Conservation (phyloP, 352 stramenopile species). For the Phytophthora ohioensis region DNA sequence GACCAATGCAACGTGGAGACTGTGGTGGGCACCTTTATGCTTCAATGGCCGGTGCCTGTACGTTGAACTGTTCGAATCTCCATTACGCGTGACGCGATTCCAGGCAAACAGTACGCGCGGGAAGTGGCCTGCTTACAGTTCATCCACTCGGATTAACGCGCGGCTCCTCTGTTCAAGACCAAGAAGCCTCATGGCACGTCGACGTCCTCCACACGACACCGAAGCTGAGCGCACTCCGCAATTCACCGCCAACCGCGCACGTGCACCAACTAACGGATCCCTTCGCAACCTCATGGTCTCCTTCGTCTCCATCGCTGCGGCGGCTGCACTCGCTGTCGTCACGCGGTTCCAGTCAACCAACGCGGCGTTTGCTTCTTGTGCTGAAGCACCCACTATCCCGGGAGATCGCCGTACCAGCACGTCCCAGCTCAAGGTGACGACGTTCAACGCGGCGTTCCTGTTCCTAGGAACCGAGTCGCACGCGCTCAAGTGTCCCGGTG, state of each 20-base stretch:
- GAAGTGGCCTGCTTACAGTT: constrained; percentile 30
- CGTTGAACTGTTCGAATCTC: constrained; percentile 37
- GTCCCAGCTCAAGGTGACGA: constrained; percentile 68
- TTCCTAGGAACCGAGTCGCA: constrained; percentile 57
- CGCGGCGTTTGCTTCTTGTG: constrained; percentile 53
- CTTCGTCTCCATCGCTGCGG: constrained; percentile 24
- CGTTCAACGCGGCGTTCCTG: constrained; percentile 73
- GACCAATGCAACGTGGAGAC: constrained; percentile 15
- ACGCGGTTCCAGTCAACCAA: constrained; percentile 31
- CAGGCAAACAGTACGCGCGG: constrained; percentile 33
- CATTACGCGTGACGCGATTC: constrained; percentile 12
- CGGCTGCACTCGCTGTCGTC: constrained; percentile 24
- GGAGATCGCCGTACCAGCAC: constrained; percentile 57
- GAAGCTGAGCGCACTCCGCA: constrained; percentile 36
- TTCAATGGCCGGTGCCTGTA: constrained; percentile 19
- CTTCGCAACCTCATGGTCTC: constrained; percentile 47
- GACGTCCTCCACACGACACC: constrained; percentile 4
- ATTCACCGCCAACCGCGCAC: constrained; percentile 30
- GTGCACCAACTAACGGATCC: constrained; percentile 1
- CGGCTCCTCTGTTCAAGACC: constrained; percentile 1
- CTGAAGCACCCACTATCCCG: constrained; percentile 47
- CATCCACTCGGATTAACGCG: constrained; percentile 2
- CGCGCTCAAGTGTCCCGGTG: constrained; percentile 52
- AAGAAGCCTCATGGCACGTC: constrained; percentile 20
- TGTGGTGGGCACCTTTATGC: background rate